Base-by-base conservation (phyloP, 306 rosid genomes). In the Vicia sativa region DNA sequence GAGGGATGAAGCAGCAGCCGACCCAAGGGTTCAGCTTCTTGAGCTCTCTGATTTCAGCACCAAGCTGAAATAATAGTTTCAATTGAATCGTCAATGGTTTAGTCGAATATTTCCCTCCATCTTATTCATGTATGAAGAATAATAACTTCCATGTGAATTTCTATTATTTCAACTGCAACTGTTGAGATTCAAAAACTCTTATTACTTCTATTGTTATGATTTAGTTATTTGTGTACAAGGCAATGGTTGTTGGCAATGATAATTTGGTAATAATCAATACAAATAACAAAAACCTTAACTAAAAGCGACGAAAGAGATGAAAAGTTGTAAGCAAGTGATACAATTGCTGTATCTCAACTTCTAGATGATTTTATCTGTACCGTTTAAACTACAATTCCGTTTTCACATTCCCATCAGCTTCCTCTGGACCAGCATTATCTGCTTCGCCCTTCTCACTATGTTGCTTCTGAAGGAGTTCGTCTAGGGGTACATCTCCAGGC, bases 401-500 rank as follows among this genome's bases (percentile, higher is more conserved):
- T 78, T 81, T 87, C 69, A 28, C 29, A 50, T 68, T 59, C 11
- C 2, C 60, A 38, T 74, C 52, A 60, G 16, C 74, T 64, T 84
- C 77, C 16, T 67, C 37, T 60, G 74, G 44, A 74, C 15, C 74
- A 14, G 70, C 56, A 52, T 58, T 53, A 53, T 80, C 86, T 59
- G 35, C 64, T 67, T 72, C 64, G 73, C 21, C n/a, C 70, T 84
- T 80, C 70, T 82, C 87, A 19, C 68, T 65, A 5, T 59, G 69
- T 71, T 77, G 87, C 72, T 69, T 82, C 83, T 78, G 84, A 45
- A 86, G 29, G 37, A 93, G 80, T 74, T 90, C 84, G 45, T 86
- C 90, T 0, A 93, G 52, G 35, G 96, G 91, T 73, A 91, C 97
- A 85, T 93, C 93, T 65, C 90, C 96, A 1, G 89, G 96, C 65